These are phyloP conservation scores for Trebouxia gelatinosa DNA, from an alignment of 163 green algal genomes.

Conservation along the genomic window DNA sequence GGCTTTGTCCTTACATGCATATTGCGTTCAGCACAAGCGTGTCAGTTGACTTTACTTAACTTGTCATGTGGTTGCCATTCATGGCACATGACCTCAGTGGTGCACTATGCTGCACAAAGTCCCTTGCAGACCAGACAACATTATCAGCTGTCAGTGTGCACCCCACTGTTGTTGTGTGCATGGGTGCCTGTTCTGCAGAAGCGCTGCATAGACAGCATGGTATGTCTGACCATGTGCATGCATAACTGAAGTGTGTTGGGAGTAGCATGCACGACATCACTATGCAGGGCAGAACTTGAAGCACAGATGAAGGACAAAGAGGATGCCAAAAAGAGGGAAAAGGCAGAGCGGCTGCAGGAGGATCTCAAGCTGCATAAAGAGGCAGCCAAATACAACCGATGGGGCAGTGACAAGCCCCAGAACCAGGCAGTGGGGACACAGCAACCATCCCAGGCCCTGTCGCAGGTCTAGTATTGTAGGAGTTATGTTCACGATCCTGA, in stretches of 20 bases:
- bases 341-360: constrained; percentile 10
- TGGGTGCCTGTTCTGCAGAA: background rate
- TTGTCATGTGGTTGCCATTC: too few species aligned
- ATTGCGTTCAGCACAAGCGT: too few species aligned
- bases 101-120: too few species aligned
- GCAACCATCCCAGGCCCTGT: too few species aligned
- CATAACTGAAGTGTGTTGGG: too few species aligned
- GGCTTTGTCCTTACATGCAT: too few species aligned
- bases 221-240: background rate
- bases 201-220: background rate
- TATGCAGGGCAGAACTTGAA: constrained; percentile 33
- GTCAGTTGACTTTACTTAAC: too few species aligned
- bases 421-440: background rate
- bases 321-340: constrained; percentile 22
- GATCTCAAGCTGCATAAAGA: constrained; percentile 14
- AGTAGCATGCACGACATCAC: too few species aligned
- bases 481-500: too few species aligned
- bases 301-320: constrained; percentile 18
- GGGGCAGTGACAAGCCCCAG: background rate
- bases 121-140: too few species aligned
- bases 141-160: background rate
- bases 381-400: constrained; percentile 18
- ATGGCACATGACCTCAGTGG: too few species aligned
- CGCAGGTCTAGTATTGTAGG: too few species aligned
- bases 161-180: background rate